Base-by-base conservation (phyloP, 306 rosid genomes). In the Canavalia ensiformis region DNA sequence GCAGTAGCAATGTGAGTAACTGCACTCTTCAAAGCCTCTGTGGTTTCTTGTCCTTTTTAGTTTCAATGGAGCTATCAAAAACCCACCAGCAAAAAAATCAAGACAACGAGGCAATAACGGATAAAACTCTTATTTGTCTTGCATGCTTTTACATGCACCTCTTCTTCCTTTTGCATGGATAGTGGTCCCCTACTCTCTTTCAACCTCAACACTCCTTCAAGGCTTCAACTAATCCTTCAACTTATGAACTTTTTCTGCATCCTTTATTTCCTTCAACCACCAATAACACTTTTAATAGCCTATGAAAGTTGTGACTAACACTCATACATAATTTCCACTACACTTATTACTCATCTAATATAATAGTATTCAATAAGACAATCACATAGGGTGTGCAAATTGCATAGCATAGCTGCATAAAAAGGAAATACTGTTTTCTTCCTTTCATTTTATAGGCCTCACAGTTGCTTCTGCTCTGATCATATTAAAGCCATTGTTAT, bases 401-500 rank as follows among this genome's bases (percentile, higher is more conserved):
- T 56, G 83, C 65, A 77, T 68, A 77, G 86, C 82, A 60, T 81
- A 69, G 77, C 84, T 74, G 74, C 80, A 78, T 77, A 77, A 82
- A 86, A 87, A 64, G 78, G 85, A 74, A 81, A 72, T 70, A 82
- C 87, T 84, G 86, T 74, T n/a, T 81, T 83, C 82, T 91, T 85
- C 83, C 91, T 89, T 83, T 89, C 94, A 75, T 79, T n/a, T 49
- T 75, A 82, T 79, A 84, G 83, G 78, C 82, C 72, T 78, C 85
- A 76, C 85, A 81, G 83, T 82, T 87, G 74, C 81, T 88, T 68
- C 82, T 60, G 31, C 75, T 45, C 67, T 80, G 83, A 68, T 80
- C 85, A 50, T 70, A 85, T 83, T 81, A 81, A 83, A 84, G 89
- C 75, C 92, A 86, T 87, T 86, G 72, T 89, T 84, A 86, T 87